These are phyloP conservation scores for Thielaviopsis populi DNA, from an alignment of 2,329 filamentous ascomycete species.

Conservation along the genomic window DNA sequence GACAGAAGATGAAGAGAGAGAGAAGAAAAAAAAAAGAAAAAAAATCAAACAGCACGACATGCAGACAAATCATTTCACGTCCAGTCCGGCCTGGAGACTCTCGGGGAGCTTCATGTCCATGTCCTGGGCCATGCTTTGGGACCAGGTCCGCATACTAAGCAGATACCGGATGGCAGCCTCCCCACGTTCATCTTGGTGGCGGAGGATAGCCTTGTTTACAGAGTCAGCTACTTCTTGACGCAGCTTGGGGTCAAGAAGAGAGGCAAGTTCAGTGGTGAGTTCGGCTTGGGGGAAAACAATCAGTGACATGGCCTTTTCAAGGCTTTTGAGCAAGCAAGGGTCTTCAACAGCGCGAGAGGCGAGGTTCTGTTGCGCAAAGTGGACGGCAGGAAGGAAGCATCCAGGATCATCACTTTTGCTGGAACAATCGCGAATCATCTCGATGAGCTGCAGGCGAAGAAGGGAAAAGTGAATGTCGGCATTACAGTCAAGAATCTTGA, in stretches of 20 bases:
- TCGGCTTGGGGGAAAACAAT: constrained; percentile 76
- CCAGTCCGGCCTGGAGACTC: constrained; percentile 26
- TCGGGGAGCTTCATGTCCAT: constrained; percentile 22
- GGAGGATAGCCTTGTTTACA: constrained; percentile 80
- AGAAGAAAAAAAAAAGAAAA: not conserved
- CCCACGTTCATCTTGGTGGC: constrained; percentile 53
- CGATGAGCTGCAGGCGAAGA: constrained; percentile 79
- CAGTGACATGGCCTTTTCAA: constrained; percentile 86
- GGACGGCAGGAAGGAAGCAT: constrained; percentile 46
- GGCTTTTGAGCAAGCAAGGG: constrained; percentile 63
- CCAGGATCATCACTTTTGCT: constrained; percentile 55
- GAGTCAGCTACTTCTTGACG: constrained; percentile 69
- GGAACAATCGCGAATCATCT: constrained; percentile 71
- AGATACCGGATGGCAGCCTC: constrained; percentile 73
- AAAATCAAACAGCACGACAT: not conserved
- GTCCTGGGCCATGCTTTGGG: not conserved
- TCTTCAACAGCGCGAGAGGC: constrained; percentile 76
- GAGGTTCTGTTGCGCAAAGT: constrained; percentile 76
- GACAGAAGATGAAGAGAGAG: too few species aligned
- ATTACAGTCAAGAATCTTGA: constrained; percentile 72
- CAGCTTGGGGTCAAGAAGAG: constrained; percentile 63
- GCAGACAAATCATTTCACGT: constrained; percentile 17
- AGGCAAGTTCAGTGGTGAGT: constrained; percentile 58
- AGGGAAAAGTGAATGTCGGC: constrained; percentile 77
- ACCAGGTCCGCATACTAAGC: constrained; percentile 71